Base-by-base conservation (phyloP, 2,329 filamentous ascomycete genomes). In the Corinectria fuckeliana region DNA sequence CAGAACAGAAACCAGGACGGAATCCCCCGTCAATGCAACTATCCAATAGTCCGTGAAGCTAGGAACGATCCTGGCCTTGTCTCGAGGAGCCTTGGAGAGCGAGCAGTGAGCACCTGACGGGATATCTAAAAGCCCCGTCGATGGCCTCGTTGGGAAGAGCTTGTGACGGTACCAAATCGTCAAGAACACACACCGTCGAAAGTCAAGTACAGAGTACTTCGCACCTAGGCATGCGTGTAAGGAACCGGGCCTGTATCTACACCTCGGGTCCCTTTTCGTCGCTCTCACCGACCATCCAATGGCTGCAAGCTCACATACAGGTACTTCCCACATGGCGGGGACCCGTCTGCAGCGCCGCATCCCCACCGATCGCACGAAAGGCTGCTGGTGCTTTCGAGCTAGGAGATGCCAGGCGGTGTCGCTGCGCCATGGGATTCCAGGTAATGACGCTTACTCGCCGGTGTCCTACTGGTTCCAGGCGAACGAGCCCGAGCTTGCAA, bases 371-470 rank as follows among this genome's bases (percentile, higher is more conserved):
- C 58, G 65, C 32, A 69, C 54, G 49, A 58, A n/a, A n/a, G n/a
- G 47, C 50, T 59, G n/a, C 42, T 45, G 2, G 23, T 51, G 51
- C 50, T 48, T 49, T 67, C 59, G 54, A 59, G 51, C 54, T 58
- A 50, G 52, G 50, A 50, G 60, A 50, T 67, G 45, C 55, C 50
- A 56, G 58, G 50, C 60, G 51, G 59, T 61, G 60, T 54, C 60
- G 59, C 55, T 47, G 49, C 45, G 51, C 69, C 68, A 69, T 69
- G 67, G 57, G 63, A 58, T 60, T 59, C 60, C 52, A 61, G 56
- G 45, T 36, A 68, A 71, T 71, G 69, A 70, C 69, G 69, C 69
- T 71, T 71, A 71, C 69, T 71, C 67, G 64, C 64, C 58, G 59
- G 57, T 54, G 56, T 71, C 45, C 50, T 61, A 71, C 69, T 71